Evolutionary conservation across 1,284 basidiomycete species (phyloP).

Genomic region (Boletus mariae): DNA sequence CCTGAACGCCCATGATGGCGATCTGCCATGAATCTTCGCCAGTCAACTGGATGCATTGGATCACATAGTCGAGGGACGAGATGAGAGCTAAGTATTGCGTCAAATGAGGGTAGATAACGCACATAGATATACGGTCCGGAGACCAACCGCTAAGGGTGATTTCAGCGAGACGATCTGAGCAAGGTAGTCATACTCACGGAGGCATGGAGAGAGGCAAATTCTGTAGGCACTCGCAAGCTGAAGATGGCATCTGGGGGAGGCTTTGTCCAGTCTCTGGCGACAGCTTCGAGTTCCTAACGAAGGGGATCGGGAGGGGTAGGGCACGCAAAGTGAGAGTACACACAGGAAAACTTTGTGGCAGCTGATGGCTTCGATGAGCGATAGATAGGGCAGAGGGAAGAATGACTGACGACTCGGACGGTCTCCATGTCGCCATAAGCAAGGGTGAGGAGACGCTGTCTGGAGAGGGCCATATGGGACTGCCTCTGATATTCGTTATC

Average conservation of each 20-base stretch:
- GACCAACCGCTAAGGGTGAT: conserved; percentile 57
- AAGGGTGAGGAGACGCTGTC: conserved; percentile 73
- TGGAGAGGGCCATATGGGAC: conserved; percentile 57
- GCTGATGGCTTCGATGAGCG: conserved; percentile 35
- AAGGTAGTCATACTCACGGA: conserved; percentile 47
- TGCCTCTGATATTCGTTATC: conserved; percentile 53
- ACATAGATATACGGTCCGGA: conserved; percentile 77
- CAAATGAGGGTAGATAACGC: conserved; percentile 26
- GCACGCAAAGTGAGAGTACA: conserved; percentile 16
- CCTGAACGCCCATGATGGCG: conserved; percentile 71
- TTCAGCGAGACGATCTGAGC: conserved; percentile 8
- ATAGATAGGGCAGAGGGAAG: conserved; percentile 5
- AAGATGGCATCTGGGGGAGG: conserved; percentile 73
- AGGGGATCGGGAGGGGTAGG: neutral
- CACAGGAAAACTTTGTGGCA: conserved; percentile 61
- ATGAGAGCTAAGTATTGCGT: conserved; percentile 18
- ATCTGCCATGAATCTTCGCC: conserved; percentile 82
- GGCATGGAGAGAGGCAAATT: conserved; percentile 76
- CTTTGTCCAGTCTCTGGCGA: conserved; percentile 79
- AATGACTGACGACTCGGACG: conserved; percentile 56
- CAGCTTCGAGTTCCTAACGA: conserved; percentile 67
- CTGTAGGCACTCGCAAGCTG: conserved; percentile 72
- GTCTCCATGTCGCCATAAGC: conserved; percentile 83
- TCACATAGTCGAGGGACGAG: conserved; percentile 18
- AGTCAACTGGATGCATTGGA: conserved; percentile 49